Percentiles rank a stretch among this genome's conserved stretches.
Evolutionary conservation across 2,329 filamentous ascomycete species (phyloP).

Genomic region (Trichoderma sp.): DNA sequence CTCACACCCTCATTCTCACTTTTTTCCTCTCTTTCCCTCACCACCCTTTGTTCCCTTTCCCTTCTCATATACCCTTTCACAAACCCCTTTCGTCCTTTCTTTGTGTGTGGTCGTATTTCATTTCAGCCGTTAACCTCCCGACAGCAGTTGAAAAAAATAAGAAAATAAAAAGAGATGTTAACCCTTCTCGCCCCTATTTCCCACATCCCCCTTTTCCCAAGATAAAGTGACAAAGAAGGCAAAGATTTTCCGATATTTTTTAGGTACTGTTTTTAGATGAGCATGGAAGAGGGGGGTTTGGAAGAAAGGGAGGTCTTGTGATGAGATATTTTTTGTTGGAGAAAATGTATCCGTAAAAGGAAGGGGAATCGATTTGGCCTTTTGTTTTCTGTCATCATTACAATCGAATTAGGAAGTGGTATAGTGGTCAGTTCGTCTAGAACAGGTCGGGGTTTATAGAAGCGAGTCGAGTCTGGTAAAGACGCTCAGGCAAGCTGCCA

Average conservation of each 20-base stretch:
- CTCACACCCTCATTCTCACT: not conserved
- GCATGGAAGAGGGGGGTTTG: not conserved
- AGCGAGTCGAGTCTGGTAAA: slow-evolving; percentile 97
- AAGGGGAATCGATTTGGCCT: slow-evolving; percentile 2
- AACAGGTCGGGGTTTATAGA: slow-evolving; percentile 53
- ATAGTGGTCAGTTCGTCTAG: not conserved
- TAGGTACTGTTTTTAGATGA: not conserved
- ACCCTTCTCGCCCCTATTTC: not conserved
- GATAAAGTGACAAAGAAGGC: slow-evolving; percentile 12
- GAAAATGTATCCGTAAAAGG: not conserved
- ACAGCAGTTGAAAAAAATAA: not conserved
- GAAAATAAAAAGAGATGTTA: not conserved
- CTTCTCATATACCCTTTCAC: not conserved
- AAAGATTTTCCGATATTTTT: not conserved
- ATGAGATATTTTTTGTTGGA: not conserved
- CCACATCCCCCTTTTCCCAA: not conserved
- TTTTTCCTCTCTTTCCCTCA: not conserved
- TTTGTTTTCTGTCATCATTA: slow-evolving; percentile 14
- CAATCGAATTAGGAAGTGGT: slow-evolving; percentile 3
- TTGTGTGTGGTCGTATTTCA: not conserved
- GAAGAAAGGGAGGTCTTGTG: not conserved
- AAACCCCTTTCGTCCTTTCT: not conserved
- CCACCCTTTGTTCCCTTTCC: not conserved
- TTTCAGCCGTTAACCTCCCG: slow-evolving; percentile 5
- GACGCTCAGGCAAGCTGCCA: slow-evolving; percentile 93